Base-by-base conservation (phyloP, 768 basidiomycete genomes). In the Xanthoconium purpureum region DNA sequence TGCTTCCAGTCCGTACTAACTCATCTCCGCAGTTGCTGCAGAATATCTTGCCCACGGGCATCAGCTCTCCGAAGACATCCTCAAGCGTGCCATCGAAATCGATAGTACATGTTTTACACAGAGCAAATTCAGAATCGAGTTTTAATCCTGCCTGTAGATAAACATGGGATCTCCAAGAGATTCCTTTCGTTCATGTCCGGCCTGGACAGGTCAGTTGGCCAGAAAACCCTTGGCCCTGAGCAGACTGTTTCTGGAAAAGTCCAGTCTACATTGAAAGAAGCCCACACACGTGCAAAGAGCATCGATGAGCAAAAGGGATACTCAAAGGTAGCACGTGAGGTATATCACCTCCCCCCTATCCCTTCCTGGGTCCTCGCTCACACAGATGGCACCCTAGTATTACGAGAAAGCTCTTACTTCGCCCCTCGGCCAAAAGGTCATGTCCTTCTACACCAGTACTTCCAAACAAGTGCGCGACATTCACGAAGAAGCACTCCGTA, bases 11-110 rank as follows among this genome's bases (percentile, higher is more conserved):
- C 28, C 18, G 36, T 55, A 37, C 54, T 18, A 64, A 39, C 28
- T 36, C 15, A 5, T 40, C 4, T 30, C 58, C 55, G 58, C 67
- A 84, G 92, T 97, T 65, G 89, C 90, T 29, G 95, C 96, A 30
- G 96, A 98, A 71, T 93, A 95, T 72, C 82, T 99, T 44, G 93
- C 96, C 2, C 85, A 83, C 66, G 97, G 96, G 2, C 98, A 98
- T 74, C 66, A 66, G 49, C 80, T 98, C 29, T 84, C 85, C 17
- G 95, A 98, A 67, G 67, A 78, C 47, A 81, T 94, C 62, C 78
- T 98, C 45, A 78, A 88, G 62, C 81, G 81, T 47, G 88, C 91
- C 46, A 91, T 93, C 62, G 88, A 91, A 36, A 75, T 90, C n/a
- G 89, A 91, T 67, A 74, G 85, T 88, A 59, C 57, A 76, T 59